These are phyloP conservation scores for Bolboschoenoplectus hybrid DNA, from an alignment of 202 grass and related monocot genomes.

Conservation along the genomic window DNA sequence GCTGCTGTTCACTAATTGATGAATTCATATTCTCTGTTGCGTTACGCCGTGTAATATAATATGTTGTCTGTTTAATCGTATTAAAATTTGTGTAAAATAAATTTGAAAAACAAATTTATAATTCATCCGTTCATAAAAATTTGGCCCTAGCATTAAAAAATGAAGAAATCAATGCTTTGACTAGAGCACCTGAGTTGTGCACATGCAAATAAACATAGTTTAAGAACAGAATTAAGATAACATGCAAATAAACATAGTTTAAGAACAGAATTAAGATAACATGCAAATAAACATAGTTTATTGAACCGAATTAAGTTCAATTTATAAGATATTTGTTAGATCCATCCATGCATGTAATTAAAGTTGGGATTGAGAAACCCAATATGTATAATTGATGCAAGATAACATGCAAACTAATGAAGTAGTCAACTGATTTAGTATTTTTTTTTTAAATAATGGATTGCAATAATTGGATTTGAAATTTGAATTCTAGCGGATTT, in stretches of 20 bases:
- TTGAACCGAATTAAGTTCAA: conserved; percentile 9
- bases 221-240: not conserved
- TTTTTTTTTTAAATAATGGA: not conserved
- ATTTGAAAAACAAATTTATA: too few species aligned
- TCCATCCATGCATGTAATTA: not conserved
- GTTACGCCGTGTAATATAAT: too few species aligned
- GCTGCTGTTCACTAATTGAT: not conserved
- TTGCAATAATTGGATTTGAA: not conserved
- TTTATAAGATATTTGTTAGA: not conserved
- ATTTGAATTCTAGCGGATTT: not conserved
- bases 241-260: not conserved
- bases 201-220: not conserved
- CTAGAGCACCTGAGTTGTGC: not conserved
- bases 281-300: not conserved
- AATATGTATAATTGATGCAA: not conserved
- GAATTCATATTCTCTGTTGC: not conserved
- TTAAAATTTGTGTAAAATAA: too few species aligned
- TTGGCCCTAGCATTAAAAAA: not conserved
- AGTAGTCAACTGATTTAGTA: not conserved
- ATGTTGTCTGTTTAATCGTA: too few species aligned
- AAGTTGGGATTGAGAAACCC: not conserved
- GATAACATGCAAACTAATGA: not conserved
- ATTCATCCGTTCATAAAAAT: not conserved
- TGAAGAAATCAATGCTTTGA: conserved; percentile 4
- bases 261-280: not conserved